Evolutionary conservation across 73 alveolate species (phyloP).

Genomic region (Paraurostyla sp.): DNA sequence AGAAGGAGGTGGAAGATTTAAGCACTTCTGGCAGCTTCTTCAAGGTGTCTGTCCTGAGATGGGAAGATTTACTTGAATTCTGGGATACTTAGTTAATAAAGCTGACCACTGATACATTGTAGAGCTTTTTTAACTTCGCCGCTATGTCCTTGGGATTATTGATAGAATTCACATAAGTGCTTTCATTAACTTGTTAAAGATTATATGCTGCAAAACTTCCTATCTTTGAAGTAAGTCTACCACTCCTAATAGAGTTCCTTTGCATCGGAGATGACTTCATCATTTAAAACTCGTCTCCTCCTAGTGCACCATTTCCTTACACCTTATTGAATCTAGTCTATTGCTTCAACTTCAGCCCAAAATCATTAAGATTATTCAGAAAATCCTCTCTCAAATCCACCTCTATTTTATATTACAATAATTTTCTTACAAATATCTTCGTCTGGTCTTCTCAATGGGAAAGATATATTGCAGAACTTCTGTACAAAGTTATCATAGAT

Average conservation of each 20-base stretch:
- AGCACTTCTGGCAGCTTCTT: slow-evolving; percentile 25
- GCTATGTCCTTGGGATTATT: slow-evolving; percentile 46
- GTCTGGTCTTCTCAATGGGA: slow-evolving; percentile 52
- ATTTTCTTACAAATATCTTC: slow-evolving; percentile 15
- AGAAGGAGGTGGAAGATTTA: background rate
- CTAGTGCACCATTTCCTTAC: background rate
- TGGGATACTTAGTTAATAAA: slow-evolving; percentile 28
- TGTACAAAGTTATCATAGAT: slow-evolving; percentile 67
- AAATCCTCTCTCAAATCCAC: slow-evolving; percentile 13
- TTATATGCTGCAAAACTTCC: slow-evolving; percentile 30
- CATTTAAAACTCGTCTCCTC: background rate
- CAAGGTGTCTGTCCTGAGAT: background rate
- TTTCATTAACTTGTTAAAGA: slow-evolving; percentile 4
- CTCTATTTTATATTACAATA: background rate
- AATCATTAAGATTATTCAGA: background rate
- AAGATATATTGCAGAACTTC: slow-evolving; percentile 52
- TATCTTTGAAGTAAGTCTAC: background rate
- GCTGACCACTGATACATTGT: background rate
- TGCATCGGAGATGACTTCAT: background rate
- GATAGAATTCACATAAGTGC: background rate
- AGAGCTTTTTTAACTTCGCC: slow-evolving; percentile 20
- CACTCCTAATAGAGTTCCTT: background rate
- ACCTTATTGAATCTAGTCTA: background rate
- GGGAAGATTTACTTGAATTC: slow-evolving; percentile 6
- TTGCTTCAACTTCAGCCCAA: slow-evolving; percentile 25